Conservation (phyloP, 257 asterid species). For the Solanum peruvianum region DNA sequence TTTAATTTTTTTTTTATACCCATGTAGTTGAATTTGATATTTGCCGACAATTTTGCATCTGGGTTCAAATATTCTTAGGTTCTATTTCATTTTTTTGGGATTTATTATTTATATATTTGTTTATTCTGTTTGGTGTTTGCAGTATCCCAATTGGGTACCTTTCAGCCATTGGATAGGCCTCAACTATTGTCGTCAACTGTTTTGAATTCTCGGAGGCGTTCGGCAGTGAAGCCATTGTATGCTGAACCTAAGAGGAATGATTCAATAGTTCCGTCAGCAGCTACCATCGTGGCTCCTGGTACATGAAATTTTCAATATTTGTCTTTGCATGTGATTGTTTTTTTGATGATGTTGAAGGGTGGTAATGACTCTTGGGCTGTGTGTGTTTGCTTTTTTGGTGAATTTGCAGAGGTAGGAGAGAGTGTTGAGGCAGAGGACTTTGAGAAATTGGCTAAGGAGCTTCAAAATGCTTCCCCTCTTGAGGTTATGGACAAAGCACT, state of each 20-base stretch:
- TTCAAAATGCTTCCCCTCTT: conserved; percentile 48
- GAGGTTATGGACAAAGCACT: conserved; percentile 58
- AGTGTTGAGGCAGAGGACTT: conserved; percentile 26
- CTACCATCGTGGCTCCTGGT: conserved; percentile 40
- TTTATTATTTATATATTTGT: neutral
- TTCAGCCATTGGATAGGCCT: conserved; percentile 42
- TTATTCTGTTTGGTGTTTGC: neutral
- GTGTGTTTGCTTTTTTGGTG: neutral
- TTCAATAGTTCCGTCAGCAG: conserved; percentile 42
- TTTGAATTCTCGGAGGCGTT: conserved; percentile 23
- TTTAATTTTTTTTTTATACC: neutral
- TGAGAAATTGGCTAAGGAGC: conserved; percentile 33
- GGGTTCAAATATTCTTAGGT: neutral
- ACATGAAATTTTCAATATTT: neutral
- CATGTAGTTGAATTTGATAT: neutral
- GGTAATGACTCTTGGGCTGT: neutral
- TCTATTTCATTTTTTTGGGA: neutral
- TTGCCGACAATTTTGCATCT: neutral
- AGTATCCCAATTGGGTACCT: conserved; percentile 33
- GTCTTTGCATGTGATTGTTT: neutral
- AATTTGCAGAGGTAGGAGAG: conserved; percentile 26
- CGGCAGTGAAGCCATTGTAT: conserved; percentile 46
- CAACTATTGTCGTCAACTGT: conserved; percentile 20
- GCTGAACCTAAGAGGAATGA: conserved; percentile 49
- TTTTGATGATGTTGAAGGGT: neutral